Evolutionary conservation across 1,284 basidiomycete genomes (phyloP).

Genomic region (Sporisorium reilianum): DNA sequence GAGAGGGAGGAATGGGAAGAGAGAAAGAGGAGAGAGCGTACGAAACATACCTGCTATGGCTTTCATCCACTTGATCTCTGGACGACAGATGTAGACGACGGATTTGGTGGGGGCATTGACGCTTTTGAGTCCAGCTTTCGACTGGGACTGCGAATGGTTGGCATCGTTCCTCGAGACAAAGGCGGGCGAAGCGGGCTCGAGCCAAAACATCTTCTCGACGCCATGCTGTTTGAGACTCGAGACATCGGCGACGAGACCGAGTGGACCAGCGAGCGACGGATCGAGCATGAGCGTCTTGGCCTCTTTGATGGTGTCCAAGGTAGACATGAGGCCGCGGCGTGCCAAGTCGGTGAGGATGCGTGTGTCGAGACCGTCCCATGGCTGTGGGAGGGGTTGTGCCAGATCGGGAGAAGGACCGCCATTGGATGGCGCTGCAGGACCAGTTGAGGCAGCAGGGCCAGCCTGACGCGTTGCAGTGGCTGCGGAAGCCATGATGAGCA

Average conservation of each 20-base stretch:
- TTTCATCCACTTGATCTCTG: constrained; percentile 85
- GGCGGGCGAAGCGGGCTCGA: constrained; percentile 74
- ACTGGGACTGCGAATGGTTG: constrained; percentile 16
- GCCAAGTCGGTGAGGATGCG: constrained; percentile 48
- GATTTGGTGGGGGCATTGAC: constrained; percentile 83
- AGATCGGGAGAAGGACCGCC: constrained; percentile 14
- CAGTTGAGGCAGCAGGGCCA: constrained; percentile 5
- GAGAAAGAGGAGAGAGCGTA: neutral
- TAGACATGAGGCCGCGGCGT: constrained; percentile 46
- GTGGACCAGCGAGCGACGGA: constrained; percentile 85
- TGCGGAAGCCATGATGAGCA: constrained; percentile 28
- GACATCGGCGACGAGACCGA: constrained; percentile 93
- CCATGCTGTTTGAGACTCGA: constrained; percentile 94
- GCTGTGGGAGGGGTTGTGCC: constrained; percentile 23
- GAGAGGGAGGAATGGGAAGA: neutral
- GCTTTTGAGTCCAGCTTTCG: constrained; percentile 37
- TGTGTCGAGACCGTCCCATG: constrained; percentile 53
- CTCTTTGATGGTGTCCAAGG: constrained; percentile 58
- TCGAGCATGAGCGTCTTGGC: constrained; percentile 95
- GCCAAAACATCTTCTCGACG: constrained; percentile 99
- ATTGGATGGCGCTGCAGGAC: constrained; percentile 4
- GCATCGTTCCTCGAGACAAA: constrained; percentile 41
- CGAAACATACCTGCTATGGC: constrained; percentile 84
- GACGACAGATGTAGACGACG: constrained; percentile 92
- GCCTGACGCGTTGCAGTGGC: constrained; percentile 31